These are phyloP conservation scores for Curvularia spicifera DNA, from an alignment of 2,329 filamentous ascomycete genomes.

Conservation along the genomic window DNA sequence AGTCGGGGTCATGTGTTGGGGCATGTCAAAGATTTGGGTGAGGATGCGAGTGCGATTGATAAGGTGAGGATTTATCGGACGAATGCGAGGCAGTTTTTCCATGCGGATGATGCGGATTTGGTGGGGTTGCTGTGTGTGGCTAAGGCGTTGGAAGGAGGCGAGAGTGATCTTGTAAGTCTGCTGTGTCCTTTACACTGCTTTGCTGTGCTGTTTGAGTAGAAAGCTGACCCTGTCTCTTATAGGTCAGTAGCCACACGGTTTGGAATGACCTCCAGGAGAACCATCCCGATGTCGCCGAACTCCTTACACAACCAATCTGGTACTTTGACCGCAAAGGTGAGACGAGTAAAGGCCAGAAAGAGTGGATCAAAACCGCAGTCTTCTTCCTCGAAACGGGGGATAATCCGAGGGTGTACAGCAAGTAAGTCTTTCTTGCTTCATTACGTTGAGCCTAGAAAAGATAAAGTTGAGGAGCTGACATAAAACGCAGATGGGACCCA, in stretches of 20 bases:
- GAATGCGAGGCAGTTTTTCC: conserved; percentile 84
- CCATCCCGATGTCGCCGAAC: conserved; percentile 77
- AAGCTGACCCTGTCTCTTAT: neutral
- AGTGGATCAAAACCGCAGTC: conserved; percentile 74
- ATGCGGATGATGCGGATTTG: conserved; percentile 81
- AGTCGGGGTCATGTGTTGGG: conserved; percentile 83
- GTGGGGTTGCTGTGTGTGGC: conserved; percentile 84
- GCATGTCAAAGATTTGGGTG: conserved; percentile 87
- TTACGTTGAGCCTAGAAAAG: neutral
- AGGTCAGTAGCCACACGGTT: conserved; percentile 71
- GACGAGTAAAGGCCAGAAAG: conserved; percentile 73
- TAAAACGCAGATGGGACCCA: conserved; percentile 70
- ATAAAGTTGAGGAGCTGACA: conserved; percentile 12
- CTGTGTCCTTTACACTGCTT: neutral
- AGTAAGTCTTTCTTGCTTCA: conserved; percentile 54
- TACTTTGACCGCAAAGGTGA: conserved; percentile 94
- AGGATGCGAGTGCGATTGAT: conserved; percentile 81
- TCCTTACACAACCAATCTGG: conserved; percentile 80
- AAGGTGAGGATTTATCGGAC: conserved; percentile 90
- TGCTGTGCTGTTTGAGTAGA: neutral
- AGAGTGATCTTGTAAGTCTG: conserved; percentile 72
- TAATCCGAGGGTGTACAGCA: conserved; percentile 74
- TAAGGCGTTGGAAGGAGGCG: conserved; percentile 78
- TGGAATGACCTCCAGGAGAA: conserved; percentile 80
- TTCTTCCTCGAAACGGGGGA: conserved; percentile 77